Evolutionary conservation across 2,329 filamentous ascomycete genomes (phyloP).

Genomic region (Trichoderma brevicompactum): DNA sequence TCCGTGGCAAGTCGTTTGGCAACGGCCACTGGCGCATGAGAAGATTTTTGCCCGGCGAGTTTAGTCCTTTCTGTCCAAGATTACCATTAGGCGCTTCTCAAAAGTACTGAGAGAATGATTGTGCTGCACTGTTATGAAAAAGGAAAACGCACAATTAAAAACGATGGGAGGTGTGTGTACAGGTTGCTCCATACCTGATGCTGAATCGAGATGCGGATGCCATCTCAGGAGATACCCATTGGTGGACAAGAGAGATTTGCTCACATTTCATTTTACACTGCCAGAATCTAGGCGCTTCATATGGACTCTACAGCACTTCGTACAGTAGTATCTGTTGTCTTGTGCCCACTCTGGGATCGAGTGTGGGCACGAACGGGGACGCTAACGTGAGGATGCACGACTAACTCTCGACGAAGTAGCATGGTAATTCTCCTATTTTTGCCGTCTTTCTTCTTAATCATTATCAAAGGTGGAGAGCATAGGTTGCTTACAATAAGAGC

Average conservation of each 20-base stretch:
- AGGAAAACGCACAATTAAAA: slow-evolving; percentile 5
- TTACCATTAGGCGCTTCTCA: not conserved
- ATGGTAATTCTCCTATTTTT: not conserved
- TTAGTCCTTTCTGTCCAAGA: not conserved
- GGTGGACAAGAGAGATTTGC: slow-evolving; percentile 7
- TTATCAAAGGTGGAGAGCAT: not conserved
- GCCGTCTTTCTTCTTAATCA: not conserved
- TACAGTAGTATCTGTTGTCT: slow-evolving; percentile 16
- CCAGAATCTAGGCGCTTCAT: slow-evolving; percentile 6
- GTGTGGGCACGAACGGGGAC: slow-evolving; percentile 19
- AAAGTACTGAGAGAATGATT: not conserved
- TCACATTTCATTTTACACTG: slow-evolving; percentile 24
- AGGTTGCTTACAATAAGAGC: not conserved
- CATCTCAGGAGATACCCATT: slow-evolving; percentile 9
- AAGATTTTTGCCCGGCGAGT: not conserved
- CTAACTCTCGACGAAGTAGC: slow-evolving; percentile 17
- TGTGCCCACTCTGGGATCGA: slow-evolving; percentile 18
- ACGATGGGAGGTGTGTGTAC: slow-evolving; percentile 5
- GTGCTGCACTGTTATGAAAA: slow-evolving; percentile 5
- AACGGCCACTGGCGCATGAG: not conserved
- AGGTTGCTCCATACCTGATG: slow-evolving; percentile 2
- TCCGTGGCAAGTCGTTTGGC: not conserved
- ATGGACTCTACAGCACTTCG: slow-evolving; percentile 5
- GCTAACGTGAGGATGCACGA: slow-evolving; percentile 23
- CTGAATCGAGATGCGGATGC: slow-evolving; percentile 4